A percentile compares a stretch with the other conserved stretches of the same genome.
Evolutionary conservation across 495 filamentous ascomycete genomes (phyloP).

Genomic region (Viridothelium virens): DNA sequence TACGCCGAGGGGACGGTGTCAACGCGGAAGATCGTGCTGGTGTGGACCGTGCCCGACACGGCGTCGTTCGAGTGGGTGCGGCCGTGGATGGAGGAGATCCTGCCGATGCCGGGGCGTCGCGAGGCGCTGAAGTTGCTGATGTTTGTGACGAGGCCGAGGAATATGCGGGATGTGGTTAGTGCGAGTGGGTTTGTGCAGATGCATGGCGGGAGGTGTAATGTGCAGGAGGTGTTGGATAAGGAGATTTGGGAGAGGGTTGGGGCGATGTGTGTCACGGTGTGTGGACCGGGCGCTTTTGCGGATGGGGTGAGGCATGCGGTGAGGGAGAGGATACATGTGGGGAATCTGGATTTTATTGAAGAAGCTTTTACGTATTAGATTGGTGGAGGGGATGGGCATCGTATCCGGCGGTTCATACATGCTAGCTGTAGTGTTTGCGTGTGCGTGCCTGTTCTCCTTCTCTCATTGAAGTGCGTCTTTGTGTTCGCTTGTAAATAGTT

Average conservation of each 20-base stretch:
- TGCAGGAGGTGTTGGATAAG: constrained; percentile 58
- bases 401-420: background rate
- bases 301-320: constrained; percentile 77
- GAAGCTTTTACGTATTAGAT: constrained; percentile 70
- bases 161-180: constrained; percentile 69
- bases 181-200: constrained; percentile 81
- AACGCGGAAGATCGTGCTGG: constrained; percentile 59
- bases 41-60: constrained; percentile 77
- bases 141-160: constrained; percentile 80
- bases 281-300: constrained; percentile 80
- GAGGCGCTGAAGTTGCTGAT: constrained; percentile 78
- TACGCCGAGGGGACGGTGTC: constrained; percentile 37
- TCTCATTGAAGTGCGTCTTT: background rate
- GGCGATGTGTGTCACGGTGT: constrained; percentile 77
- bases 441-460: background rate
- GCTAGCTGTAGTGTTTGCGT: background rate
- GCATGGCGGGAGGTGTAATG: constrained; percentile 63
- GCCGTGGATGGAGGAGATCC: constrained; percentile 90
- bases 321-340: constrained; percentile 54
- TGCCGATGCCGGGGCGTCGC: constrained; percentile 71
- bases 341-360: constrained; percentile 80
- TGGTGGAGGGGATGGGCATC: background rate
- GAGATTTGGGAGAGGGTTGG: constrained; percentile 72
- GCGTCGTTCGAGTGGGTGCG: constrained; percentile 91
- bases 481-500: background rate